Evolutionary conservation across 2,329 filamentous ascomycete species (phyloP), one percentile per base, ranked within the genome.

Genomic region (Aspergillus neotritici): DNA sequence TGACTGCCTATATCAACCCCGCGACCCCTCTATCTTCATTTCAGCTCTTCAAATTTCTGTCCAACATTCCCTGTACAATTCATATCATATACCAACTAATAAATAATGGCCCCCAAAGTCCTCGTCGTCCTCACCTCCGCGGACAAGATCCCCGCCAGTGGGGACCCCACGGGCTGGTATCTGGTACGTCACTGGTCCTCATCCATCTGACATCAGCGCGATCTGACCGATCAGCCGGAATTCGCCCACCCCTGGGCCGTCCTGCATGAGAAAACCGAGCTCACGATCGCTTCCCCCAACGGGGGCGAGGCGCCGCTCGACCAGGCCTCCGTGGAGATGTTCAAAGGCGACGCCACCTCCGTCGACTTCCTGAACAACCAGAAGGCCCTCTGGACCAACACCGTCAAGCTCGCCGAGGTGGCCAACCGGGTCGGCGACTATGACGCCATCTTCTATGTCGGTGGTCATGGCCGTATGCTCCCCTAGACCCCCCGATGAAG

Each of bases 71-170:
- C n/a, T 14, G 15, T 6, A 31, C 12, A 31, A 29, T 14, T 30
- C 7, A 40, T 9, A 21, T 28, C 28, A 33, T 21, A 11, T 33
- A 28, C 15, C 10, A 32, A 35, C 13, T 8, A 2, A n/a, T 16
- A 34, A 40, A 57, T 21, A 43, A 63, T 64, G 61, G 46, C 64
- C 4, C 73, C 74, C 31, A 84, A 83, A 63, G 68, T 87, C 51
- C 82, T 88, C 68, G 68, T 87, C 63, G 79, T 88, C 45, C 78
- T 87, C 49, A 85, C 81, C 51, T 87, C 82, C 48, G 73, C 78
- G 62, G 63, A 65, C 51, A 64, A 68, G 48, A 64, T 75, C 40
- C 68, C 67, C 40, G 56, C 61, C 54, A 64, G 60, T 34, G 62
- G 64, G 49, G 64, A 68, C 42, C 75, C 76, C 8, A 86, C 83